Percentiles rank a stretch among this genome's conserved stretches.
phyloP scores from a whole-genome alignment of 2,329 filamentous ascomycete species.

The Sporothrix phasma region DNA sequence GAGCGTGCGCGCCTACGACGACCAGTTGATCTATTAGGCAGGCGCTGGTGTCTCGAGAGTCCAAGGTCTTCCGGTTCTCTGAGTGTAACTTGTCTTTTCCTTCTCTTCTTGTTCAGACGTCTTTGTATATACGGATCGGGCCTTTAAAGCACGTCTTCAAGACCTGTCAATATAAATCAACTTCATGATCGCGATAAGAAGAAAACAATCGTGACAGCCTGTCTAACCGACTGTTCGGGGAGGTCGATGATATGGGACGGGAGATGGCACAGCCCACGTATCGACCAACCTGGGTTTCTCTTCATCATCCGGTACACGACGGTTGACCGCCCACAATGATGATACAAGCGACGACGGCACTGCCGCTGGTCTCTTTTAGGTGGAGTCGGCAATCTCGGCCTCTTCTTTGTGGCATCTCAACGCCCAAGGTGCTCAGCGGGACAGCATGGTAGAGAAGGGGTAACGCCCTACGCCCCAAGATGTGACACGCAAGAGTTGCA shows the following conservation, averaged over 20 bases:
- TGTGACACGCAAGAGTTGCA: background rate
- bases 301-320: no score
- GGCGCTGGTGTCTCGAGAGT: background rate
- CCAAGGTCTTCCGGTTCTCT: background rate
- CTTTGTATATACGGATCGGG: conserved; percentile 5
- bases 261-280: no score
- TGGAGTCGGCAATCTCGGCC: no score
- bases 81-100: no score
- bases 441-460: background rate
- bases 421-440: background rate
- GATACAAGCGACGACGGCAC: background rate
- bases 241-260: no score
- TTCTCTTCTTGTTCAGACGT: background rate
- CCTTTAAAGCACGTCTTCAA: background rate
- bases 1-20: conserved; percentile 35
- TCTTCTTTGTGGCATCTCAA: background rate
- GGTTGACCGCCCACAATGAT: no score
- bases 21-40: conserved; percentile 33
- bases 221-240: no score
- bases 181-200: background rate
- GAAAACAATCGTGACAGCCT: no score
- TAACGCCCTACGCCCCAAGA: background rate
- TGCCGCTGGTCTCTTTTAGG: background rate
- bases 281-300: no score
- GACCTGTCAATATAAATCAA: background rate